phyloP scores from a whole-genome alignment of 2,329 filamentous ascomycete species.

The Trichoderma koningiopsis region DNA sequence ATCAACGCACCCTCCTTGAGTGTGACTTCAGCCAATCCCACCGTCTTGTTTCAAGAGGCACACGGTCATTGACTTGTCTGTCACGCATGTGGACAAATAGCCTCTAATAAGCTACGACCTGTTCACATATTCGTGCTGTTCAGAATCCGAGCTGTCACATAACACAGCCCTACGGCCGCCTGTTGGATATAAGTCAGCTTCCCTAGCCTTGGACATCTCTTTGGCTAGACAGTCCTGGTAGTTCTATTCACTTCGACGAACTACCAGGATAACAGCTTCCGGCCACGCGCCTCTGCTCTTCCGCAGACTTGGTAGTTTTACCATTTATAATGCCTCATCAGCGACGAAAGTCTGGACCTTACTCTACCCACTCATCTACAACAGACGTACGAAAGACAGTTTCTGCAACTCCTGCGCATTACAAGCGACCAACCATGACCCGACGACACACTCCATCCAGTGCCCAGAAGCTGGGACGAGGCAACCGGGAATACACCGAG shows the following conservation, averaged over 20 bases:
- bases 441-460: constrained; percentile 46
- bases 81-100: constrained; percentile 14
- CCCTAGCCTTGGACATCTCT: neutral
- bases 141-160: neutral
- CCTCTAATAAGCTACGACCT: neutral
- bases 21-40: constrained; percentile 10
- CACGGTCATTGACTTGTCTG: neutral
- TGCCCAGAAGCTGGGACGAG: constrained; percentile 53
- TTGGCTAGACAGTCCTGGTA: constrained; percentile 23
- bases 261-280: constrained; percentile 25
- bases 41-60: neutral
- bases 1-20: constrained; percentile 22
- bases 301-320: neutral
- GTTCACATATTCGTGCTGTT: neutral
- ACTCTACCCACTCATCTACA: constrained; percentile 54
- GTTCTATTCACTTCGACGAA: constrained; percentile 13
- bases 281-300: neutral
- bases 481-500: constrained; percentile 51
- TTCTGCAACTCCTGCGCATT: constrained; percentile 49
- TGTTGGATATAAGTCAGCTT: constrained; percentile 3
- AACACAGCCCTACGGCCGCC: neutral
- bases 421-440: constrained; percentile 51
- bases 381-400: constrained; percentile 58
- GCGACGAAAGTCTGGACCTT: constrained; percentile 59
- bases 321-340: constrained; percentile 54